phyloP scores from a whole-genome alignment of 129 eudicot species.

The Ambrosia trifida region DNA sequence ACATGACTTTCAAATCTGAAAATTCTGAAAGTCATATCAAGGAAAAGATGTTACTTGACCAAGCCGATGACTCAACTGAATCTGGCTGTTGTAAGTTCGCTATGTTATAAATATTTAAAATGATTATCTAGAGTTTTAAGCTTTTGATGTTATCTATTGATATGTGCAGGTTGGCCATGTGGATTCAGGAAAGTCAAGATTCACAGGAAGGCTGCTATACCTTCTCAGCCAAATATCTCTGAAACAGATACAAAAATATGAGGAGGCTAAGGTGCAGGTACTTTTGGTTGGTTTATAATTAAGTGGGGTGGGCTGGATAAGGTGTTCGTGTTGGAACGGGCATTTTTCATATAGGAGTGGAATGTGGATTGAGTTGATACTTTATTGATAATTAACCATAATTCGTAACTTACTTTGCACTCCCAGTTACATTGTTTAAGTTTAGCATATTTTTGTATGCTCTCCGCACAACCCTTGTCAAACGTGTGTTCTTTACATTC shows the following conservation, averaged over 20 bases:
- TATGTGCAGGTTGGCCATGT: no score
- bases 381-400: no score
- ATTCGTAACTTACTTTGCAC: no score
- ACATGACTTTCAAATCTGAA: conserved; percentile 48
- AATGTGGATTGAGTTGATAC: no score
- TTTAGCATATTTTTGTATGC: no score
- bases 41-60: conserved; percentile 56
- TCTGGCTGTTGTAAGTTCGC: conserved; percentile 80
- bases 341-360: background rate
- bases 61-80: conserved; percentile 66
- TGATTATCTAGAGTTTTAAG: background rate
- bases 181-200: conserved; percentile 92
- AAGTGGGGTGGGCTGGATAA: background rate
- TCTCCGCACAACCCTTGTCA: no score
- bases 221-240: conserved; percentile 79
- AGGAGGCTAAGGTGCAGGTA: conserved; percentile 86
- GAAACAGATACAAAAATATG: conserved; percentile 85
- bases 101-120: background rate
- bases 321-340: background rate
- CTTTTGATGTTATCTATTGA: no score
- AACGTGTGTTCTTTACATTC: no score
- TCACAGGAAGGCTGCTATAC: conserved; percentile 90
- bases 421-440: no score
- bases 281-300: conserved; percentile 10
- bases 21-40: conserved; percentile 35